Evolutionary conservation across 169 alveolate genomes (phyloP), one percentile per base, ranked within the genome.

Genomic region (Cryptosporidium ryanae): DNA sequence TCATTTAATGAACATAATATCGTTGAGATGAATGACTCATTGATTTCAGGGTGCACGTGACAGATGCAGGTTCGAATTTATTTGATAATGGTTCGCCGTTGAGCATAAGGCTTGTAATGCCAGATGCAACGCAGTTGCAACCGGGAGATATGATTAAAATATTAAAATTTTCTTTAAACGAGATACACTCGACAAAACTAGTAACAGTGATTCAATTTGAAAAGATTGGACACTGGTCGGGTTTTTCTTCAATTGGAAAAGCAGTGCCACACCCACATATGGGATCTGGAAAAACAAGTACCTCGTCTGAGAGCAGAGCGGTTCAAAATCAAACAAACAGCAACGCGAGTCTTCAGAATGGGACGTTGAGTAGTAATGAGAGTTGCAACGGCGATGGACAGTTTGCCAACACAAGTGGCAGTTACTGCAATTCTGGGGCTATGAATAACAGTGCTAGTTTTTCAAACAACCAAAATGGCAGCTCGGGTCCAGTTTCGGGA

Each of bases 61-160:
- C 87, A 43, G 87, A 76, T 76, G 87, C 87, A 29, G 87, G 87
- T n/a, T 76, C 87, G 5, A 76, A 76, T 76, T 31, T 76, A 65
- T 61, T 59, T 61, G 87, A 76, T 8, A 76, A 61, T 31, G 87
- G 87, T 8, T 55, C 71, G 18, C 87, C 87, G 8, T 61, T 76
- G 38, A 76, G 87, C 46, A 76, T 76, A 38, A 76, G 87, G 59
- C 76, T 76, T 25, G 87, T 76, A n/a, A 76, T 76, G 87, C 63
- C 87, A 29, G 87, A 76, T 61, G 87, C 87, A 7, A 76, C 87
- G 38, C 87, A 76, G 49, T 59, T 76, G 12, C 87, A 76, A 29
- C 87, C 87, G 23, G 87, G 87, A 13, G 87, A 76, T 59, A 43
- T 76, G 64, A 76, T 76, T 43, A 76, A 29, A 65, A 76, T 76